These are phyloP conservation scores for Pinus albicaulis DNA, from an alignment of 75 land plant species.

Conservation along the genomic window DNA sequence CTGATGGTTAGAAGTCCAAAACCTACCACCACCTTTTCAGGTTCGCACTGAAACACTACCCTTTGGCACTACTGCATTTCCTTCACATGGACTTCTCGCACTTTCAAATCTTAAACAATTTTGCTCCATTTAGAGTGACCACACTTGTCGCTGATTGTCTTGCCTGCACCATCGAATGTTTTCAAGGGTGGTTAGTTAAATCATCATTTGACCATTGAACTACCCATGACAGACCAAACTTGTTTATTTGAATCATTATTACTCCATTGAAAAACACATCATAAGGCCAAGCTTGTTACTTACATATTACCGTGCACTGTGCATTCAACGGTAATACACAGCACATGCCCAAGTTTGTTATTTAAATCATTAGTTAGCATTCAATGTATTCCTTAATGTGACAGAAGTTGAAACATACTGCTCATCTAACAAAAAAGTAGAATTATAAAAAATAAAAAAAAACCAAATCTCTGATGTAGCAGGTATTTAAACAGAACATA, in stretches of 20 bases:
- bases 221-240: background rate
- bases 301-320: too few relatives aligned
- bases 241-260: background rate
- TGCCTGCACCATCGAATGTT: slow-evolving; percentile 32
- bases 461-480: background rate
- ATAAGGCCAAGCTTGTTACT: too few relatives aligned
- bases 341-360: background rate
- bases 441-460: background rate
- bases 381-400: too few relatives aligned
- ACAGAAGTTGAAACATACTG: too few relatives aligned
- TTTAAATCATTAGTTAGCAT: background rate
- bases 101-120: slow-evolving; percentile 68
- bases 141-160: slow-evolving; percentile 61
- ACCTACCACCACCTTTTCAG: slow-evolving; percentile 85
- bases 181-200: too few relatives aligned
- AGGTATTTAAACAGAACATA: background rate
- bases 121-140: slow-evolving; percentile 69
- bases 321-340: too few relatives aligned
- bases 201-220: too few relatives aligned
- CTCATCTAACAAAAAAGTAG: background rate
- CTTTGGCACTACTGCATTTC: slow-evolving; percentile 78
- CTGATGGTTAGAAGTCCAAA: background rate
- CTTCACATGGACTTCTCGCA: slow-evolving; percentile 71
- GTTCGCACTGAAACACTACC: slow-evolving; percentile 60
- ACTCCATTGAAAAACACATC: background rate